Evolutionary conservation across 116 monocot genomes (phyloP).

Genomic region (Phalaenopsis hybrid): DNA sequence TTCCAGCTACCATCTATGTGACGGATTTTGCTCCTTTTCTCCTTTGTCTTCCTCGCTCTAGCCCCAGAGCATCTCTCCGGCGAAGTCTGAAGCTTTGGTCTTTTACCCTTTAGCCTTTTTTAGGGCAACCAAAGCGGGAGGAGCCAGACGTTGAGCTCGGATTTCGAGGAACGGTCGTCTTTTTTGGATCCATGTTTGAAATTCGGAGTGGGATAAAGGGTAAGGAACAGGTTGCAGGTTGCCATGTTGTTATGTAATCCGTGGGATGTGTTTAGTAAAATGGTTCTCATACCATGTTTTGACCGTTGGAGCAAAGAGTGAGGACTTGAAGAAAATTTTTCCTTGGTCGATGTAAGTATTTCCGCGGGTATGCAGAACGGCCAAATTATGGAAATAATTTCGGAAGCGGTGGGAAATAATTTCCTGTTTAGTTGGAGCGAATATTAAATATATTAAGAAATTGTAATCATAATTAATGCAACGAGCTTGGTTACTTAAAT

Average conservation of each 20-base stretch:
- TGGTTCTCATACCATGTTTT: neutral
- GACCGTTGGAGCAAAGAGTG: neutral
- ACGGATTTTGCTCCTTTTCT: neutral
- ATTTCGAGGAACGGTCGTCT: conserved; percentile 55
- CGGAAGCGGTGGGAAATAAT: neutral
- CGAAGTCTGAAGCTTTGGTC: neutral
- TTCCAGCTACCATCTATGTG: conserved; percentile 65
- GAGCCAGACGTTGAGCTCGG: conserved; percentile 21
- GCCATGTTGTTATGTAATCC: neutral
- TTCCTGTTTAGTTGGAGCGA: too few species aligned
- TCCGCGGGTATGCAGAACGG: conserved; percentile 2
- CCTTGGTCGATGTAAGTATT: neutral
- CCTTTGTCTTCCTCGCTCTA: neutral
- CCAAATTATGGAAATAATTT: neutral
- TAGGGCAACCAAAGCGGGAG: neutral
- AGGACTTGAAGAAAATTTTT: neutral
- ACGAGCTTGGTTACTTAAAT: too few species aligned
- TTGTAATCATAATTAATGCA: too few species aligned
- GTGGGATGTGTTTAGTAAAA: neutral
- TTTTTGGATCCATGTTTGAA: conserved; percentile 34
- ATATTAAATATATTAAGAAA: too few species aligned
- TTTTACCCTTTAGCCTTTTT: neutral
- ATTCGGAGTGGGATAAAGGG: neutral
- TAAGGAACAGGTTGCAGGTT: neutral
- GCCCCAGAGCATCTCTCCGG: neutral